Evolutionary conservation across 129 eudicot species (phyloP).

Genomic region (Pittosporum tobira): DNA sequence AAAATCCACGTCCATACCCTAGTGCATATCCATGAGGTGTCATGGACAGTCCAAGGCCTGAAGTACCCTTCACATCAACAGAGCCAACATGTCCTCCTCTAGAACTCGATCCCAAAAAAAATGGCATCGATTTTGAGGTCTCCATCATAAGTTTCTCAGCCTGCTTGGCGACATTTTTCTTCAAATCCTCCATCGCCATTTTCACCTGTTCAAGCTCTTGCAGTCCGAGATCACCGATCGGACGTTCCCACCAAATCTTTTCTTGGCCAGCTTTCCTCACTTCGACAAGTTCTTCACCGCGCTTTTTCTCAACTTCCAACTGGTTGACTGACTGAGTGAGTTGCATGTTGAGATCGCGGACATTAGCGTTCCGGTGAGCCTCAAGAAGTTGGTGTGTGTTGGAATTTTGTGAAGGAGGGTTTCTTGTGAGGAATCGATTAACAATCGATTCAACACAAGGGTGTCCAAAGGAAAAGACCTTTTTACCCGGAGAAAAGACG

Average conservation of each 20-base stretch:
- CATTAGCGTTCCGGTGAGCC: constrained; percentile 35
- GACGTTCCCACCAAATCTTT: constrained; percentile 58
- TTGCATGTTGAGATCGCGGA: constrained; percentile 37
- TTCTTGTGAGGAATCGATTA: constrained; percentile 26
- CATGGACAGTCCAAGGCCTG: constrained; percentile 34
- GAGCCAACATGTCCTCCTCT: constrained; percentile 1
- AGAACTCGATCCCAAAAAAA: constrained; percentile 3
- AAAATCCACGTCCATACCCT: constrained; percentile 25
- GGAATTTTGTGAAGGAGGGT: constrained; percentile 21
- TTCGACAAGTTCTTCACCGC: constrained; percentile 27
- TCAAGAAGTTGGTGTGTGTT: constrained; percentile 30
- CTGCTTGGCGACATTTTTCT: constrained; percentile 28
- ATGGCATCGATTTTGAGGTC: constrained; percentile 1
- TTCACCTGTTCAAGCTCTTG: constrained; percentile 42
- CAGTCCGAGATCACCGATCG: constrained; percentile 22
- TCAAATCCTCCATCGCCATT: constrained; percentile 37
- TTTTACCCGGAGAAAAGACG: constrained; percentile 51
- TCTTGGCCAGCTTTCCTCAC: constrained; percentile 27
- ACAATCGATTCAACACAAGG: constrained; percentile 38
- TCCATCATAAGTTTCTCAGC: constrained; percentile 16
- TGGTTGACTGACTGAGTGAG: constrained; percentile 22
- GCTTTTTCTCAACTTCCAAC: constrained; percentile 30
- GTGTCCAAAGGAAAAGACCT: constrained; percentile 58
- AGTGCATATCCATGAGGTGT: constrained; percentile 33
- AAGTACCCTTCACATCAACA: constrained; percentile 1